These are phyloP conservation scores for Arthroderma uncinatum DNA, from an alignment of 2,329 filamentous ascomycete genomes.

Conservation along the genomic window DNA sequence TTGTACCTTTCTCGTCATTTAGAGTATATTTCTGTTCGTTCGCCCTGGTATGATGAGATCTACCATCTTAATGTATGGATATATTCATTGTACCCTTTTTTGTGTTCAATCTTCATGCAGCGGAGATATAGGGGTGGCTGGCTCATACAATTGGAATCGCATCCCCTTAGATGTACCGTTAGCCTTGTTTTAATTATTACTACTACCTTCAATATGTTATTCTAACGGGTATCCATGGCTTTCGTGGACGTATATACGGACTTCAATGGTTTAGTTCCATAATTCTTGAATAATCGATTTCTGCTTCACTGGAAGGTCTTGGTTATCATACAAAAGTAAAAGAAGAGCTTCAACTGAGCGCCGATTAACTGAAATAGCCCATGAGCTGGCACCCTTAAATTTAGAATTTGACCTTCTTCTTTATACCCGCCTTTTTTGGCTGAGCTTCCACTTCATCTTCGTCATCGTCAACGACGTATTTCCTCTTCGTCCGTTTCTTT, in stretches of 20 bases:
- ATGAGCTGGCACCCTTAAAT: no score
- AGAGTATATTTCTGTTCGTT: not conserved
- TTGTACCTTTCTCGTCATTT: not conserved
- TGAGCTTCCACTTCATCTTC: constrained; percentile 9
- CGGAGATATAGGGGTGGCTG: no score
- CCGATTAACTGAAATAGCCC: not conserved
- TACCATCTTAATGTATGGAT: no score
- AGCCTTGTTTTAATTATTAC: no score
- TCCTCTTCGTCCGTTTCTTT: not conserved
- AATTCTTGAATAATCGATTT: no score
- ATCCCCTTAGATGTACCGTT: no score
- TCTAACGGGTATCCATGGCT: no score
- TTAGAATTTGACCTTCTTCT: constrained; percentile 7
- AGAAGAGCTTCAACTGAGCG: not conserved
- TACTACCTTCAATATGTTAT: no score
- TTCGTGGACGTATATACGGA: no score
- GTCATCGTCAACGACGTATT: constrained; percentile 10
- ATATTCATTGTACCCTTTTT: not conserved
- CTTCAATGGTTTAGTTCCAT: no score
- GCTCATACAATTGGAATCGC: no score
- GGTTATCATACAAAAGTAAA: not conserved
- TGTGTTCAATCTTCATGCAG: no score
- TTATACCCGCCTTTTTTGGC: not conserved
- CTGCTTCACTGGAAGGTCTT: not conserved
- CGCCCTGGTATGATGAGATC: not conserved